Evolutionary conservation across 106 monocot species (phyloP).

Genomic region (Dendrobium nobile): DNA sequence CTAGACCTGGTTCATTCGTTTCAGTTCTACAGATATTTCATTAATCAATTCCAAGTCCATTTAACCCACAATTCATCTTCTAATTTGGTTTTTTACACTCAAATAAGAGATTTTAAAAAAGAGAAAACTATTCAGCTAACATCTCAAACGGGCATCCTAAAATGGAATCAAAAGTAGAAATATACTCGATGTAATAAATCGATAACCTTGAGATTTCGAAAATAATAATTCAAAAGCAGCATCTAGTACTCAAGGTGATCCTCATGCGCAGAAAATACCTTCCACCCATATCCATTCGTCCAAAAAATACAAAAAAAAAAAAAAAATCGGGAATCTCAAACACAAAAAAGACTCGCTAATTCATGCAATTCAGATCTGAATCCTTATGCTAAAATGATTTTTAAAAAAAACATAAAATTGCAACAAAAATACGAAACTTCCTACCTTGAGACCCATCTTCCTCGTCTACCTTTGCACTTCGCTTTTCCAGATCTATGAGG

Average conservation of each 20-base stretch:
- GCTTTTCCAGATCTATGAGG: neutral
- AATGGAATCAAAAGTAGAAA: too few relatives aligned
- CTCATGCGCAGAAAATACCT: neutral
- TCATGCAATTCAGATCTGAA: neutral
- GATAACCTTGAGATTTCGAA: neutral
- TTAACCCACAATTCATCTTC: too few relatives aligned
- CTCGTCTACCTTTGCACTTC: neutral
- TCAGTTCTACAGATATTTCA: too few relatives aligned
- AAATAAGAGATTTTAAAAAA: too few relatives aligned
- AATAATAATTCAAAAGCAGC: neutral
- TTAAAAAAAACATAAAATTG: neutral
- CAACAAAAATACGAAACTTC: neutral
- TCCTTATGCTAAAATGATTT: neutral
- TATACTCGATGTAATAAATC: too few relatives aligned
- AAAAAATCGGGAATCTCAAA: neutral
- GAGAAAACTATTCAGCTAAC: too few relatives aligned
- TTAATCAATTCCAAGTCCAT: too few relatives aligned
- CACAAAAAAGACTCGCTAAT: neutral
- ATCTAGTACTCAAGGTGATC: neutral
- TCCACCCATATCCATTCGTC: neutral
- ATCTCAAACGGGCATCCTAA: too few relatives aligned
- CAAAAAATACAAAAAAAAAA: neutral
- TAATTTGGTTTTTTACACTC: too few relatives aligned
- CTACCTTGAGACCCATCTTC: slow-evolving; percentile 5
- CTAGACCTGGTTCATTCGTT: too few relatives aligned